These are phyloP conservation scores for Pulveroboletus sp. DNA, from an alignment of 768 basidiomycete genomes.

Conservation along the genomic window DNA sequence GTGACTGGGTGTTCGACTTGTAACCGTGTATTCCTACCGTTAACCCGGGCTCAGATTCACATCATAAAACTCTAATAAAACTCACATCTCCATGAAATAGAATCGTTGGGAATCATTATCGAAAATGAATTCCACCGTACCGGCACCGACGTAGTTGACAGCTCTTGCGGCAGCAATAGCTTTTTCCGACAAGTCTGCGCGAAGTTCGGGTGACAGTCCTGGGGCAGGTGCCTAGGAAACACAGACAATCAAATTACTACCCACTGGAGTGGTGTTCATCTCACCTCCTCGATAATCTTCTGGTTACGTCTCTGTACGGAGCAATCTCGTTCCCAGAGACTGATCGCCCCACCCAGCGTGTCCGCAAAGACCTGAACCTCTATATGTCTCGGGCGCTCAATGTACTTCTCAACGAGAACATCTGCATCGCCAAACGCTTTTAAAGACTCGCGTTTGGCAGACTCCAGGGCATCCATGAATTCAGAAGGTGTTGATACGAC, in stretches of 20 bases:
- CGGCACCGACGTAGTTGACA: conserved; percentile 88
- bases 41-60: not conserved
- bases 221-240: conserved; percentile 79
- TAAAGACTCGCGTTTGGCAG: conserved; percentile 85
- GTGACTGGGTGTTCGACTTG: conserved; percentile 94
- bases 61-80: not conserved
- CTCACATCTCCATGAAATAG: conserved; percentile 95
- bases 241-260: not conserved
- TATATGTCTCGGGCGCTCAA: conserved; percentile 83
- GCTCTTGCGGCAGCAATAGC: conserved; percentile 92
- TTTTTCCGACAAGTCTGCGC: conserved; percentile 79
- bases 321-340: conserved; percentile 94
- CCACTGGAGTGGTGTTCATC: not conserved
- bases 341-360: conserved; percentile 73
- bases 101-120: conserved; percentile 86
- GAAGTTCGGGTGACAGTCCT: conserved; percentile 73
- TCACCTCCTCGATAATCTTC: conserved; percentile 90
- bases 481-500: conserved; percentile 64
- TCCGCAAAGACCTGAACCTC: conserved; percentile 97
- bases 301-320: conserved; percentile 91
- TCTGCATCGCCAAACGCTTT: conserved; percentile 87
- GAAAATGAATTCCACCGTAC: conserved; percentile 96
- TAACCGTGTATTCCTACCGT: conserved; percentile 71
- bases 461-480: conserved; percentile 77
- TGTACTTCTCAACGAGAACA: conserved; percentile 88